Evolutionary conservation across 192 early-diverging fungal species (phyloP), one percentile per base, ranked within the genome.

Genomic region (Entomortierella chlamydospora): DNA sequence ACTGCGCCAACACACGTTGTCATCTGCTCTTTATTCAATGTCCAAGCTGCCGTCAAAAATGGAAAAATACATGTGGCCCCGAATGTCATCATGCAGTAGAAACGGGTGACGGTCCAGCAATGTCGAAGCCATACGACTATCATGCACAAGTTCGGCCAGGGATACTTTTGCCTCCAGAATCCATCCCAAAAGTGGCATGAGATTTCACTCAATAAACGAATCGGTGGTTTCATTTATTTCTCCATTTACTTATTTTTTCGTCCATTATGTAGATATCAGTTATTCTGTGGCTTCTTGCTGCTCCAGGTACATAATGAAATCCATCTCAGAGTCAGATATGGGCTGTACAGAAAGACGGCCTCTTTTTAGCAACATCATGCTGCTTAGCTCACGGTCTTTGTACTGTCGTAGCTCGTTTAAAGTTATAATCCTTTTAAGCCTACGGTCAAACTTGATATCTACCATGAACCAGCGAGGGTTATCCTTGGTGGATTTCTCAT

Each of bases 401-500:
- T 85, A 74, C 18, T 65, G 30, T 66, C 95, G 91, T 18, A 96
- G 79, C 57, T 91, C 88, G 47, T 90, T 90, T 5, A 96, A 77
- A 13, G 91, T 64, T 9, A 96, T 57, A 7, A 92, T 61, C 18
- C 88, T 73, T 8, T 67, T 72, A 41, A 95, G 86, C 54, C 90
- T 91, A 53, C 86, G 73, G 31, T 89, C 90, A 66, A 91, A 93
- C 61, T 94, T 83, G 52, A 96, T 90, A 69, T 95, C 91, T n/a
- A 92, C 92, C 91, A 93, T 94, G 71, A 86, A 93, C 94, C 95
- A 96, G 64, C 83, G 92, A 31, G 94, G 94, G 13, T 89, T 78
- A 0, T 87, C 86, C 23, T 82, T 61, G 8, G 87, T 76, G 1
- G 89, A 89, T 65, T 95, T 96, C 8, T 86, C 82, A 66, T 96